Conservation (phyloP, 2,329 filamentous ascomycete species). For the Aspergillus arachidicola region DNA sequence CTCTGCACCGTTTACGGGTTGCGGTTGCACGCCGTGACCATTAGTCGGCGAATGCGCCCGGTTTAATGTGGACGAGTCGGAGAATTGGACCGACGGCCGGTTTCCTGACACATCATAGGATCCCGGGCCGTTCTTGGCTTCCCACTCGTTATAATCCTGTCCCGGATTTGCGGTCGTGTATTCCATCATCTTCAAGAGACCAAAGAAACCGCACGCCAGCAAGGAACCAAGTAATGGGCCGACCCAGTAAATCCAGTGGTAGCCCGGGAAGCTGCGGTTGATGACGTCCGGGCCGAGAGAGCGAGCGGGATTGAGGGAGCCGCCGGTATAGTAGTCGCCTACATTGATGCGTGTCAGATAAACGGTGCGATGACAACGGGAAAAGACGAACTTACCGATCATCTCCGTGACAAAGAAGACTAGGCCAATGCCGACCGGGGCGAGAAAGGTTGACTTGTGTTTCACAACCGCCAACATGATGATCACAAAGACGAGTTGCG, state of each 20-base stretch:
- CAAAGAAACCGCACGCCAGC: constrained; percentile 53
- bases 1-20: background rate
- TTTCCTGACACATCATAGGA: constrained; percentile 24
- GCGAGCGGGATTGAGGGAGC: constrained; percentile 52
- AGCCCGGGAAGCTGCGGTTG: constrained; percentile 47
- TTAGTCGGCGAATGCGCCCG: constrained; percentile 12
- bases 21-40: background rate
- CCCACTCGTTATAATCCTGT: constrained; percentile 58
- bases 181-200: constrained; percentile 48
- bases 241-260: constrained; percentile 57
- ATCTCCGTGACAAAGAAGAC: constrained; percentile 66
- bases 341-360: background rate
- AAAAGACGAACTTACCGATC: constrained; percentile 37
- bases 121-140: constrained; percentile 24
- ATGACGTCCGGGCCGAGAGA: constrained; percentile 53
- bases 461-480: constrained; percentile 74
- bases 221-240: constrained; percentile 50
- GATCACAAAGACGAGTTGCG: constrained; percentile 65
- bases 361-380: no score
- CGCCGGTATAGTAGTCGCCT: constrained; percentile 53
- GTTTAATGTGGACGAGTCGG: constrained; percentile 17
- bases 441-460: constrained; percentile 71
- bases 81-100: constrained; percentile 14
- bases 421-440: constrained; percentile 72
- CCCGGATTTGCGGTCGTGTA: constrained; percentile 50